Base-by-base conservation (phyloP, 129 eudicot species). In the Deinandra increscens region DNA sequence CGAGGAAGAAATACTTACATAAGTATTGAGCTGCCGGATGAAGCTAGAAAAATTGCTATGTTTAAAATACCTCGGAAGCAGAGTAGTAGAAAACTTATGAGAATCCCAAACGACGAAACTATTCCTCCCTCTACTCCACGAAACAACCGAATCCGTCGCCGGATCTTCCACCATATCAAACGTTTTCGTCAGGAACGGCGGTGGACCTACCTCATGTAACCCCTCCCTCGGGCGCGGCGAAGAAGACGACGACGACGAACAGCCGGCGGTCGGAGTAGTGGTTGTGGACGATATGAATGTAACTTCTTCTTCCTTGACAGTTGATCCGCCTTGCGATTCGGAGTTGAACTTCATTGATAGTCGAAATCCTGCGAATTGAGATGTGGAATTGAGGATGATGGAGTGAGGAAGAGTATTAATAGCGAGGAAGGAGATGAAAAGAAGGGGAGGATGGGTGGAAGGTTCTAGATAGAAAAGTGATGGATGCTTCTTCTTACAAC, bases 81-180 rank as follows among this genome's bases (percentile, higher is more conserved):
- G 65, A 60, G 77, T 69, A 4, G 88, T 79, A 0, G 98, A 88
- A 20, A 92, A 92, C 72, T 68, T 69, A 48, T 86, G 78, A 42
- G 87, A 81, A 73, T 92, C 98, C 98, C 98, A 92, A 54, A 92
- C 96, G 36, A 88, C 76, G 68, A 92, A 92, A 68, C 96, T 92
- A 33, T 92, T 88, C 63, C 81, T 58, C 4, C 85, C 83, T 67
- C 42, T 73, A 55, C 89, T 88, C 98, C 96, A 92, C 9, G 98
- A 92, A 15, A 92, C 89, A 71, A 92, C 93, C 9, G 86, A 4
- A 55, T 92, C 95, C 18, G 96, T 92, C 0, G 89, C 54, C 6
- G 96, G 87, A 65, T 92, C 96, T 75, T 88, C 90, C 68, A 92
- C 98, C 94, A 92, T 86, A 6, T 92, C 98, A 45, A 72, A 92